Conservation (phyloP, 2,329 filamentous ascomycete genomes). For the Pseudocercospora musae region DNA sequence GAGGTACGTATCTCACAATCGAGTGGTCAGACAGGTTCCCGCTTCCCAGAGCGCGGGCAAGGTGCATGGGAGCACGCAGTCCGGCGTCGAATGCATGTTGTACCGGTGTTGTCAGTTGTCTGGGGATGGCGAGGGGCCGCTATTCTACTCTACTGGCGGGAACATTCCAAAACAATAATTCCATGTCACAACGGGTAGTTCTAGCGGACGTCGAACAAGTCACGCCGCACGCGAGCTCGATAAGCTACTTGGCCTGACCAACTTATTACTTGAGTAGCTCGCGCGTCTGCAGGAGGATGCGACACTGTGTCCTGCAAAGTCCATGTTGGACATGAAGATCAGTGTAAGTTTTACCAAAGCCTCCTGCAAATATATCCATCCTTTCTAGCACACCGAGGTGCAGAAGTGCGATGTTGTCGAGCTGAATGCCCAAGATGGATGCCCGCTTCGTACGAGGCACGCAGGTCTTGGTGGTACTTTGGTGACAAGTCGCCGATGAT, state of each 20-base stretch:
- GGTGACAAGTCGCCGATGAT: neutral
- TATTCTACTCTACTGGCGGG: too few species aligned
- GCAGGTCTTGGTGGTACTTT: neutral
- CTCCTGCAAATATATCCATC: too few species aligned
- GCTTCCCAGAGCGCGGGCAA: neutral
- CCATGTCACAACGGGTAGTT: neutral
- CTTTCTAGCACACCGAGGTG: too few species aligned
- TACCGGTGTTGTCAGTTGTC: neutral
- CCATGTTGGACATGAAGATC: neutral
- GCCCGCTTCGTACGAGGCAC: too few species aligned
- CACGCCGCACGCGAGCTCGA: neutral
- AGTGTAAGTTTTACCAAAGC: too few species aligned
- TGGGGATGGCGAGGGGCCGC: neutral
- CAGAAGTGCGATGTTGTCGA: neutral
- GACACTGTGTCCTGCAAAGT: neutral
- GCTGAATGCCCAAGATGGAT: neutral
- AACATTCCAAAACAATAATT: neutral
- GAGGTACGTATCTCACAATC: too few species aligned
- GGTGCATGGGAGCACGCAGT: neutral
- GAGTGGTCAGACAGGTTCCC: neutral
- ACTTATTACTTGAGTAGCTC: neutral
- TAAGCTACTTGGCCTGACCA: neutral
- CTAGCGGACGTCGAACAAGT: neutral
- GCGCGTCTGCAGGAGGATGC: neutral
- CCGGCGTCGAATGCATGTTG: neutral